Evolutionary conservation across 306 rosid species (phyloP), one percentile per base, ranked within the genome.

Genomic region (Begonia masoniana): DNA sequence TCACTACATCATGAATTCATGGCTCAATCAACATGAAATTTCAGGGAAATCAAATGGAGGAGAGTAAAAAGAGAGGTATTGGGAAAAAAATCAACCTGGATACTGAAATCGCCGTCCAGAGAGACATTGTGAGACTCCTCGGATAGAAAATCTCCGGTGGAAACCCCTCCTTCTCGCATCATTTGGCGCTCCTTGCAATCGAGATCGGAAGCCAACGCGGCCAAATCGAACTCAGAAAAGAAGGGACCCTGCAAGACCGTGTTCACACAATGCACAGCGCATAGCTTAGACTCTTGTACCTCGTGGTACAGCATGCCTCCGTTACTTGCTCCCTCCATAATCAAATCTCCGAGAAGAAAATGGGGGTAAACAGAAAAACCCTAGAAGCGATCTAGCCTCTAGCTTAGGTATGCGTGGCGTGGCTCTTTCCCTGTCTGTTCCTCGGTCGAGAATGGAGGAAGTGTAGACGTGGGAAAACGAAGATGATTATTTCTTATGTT

Each of bases 301-400:
- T 89, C 97, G 56, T 89, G 97, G 66, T 89, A 89, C 80, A 89
- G 56, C 88, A 89, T 80, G 13, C 97, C 97, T 43, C 97, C 97
- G 64, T 89, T 89, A 88, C 94, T 82, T 15, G 82, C 82, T 31
- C 91, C 97, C 45, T 89, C 97, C 97, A 85, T 85, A 69, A 12
- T 56, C 54, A 17, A 17, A 51, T 13, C 13, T 26, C n/a, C 15
- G 10, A 52, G 42, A 10, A 13, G 8, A 31, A 31, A 5, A 5
- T 31, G 39, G 39, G 39, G 39, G 39, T 31, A 5, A 31, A 31
- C 9, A 5, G 39, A 31, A 31, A 31, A 31, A 31, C 39, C 39
- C 39, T 31, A 31, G 7, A 31, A 5, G 39, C 39, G 39, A 31
- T 6, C 9, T 7, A 31, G 7, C 39, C 8, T 31, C 39, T 31